phyloP scores from a whole-genome alignment of 2,329 filamentous ascomycete species.

The Berkeleyomyces rouxiae region DNA sequence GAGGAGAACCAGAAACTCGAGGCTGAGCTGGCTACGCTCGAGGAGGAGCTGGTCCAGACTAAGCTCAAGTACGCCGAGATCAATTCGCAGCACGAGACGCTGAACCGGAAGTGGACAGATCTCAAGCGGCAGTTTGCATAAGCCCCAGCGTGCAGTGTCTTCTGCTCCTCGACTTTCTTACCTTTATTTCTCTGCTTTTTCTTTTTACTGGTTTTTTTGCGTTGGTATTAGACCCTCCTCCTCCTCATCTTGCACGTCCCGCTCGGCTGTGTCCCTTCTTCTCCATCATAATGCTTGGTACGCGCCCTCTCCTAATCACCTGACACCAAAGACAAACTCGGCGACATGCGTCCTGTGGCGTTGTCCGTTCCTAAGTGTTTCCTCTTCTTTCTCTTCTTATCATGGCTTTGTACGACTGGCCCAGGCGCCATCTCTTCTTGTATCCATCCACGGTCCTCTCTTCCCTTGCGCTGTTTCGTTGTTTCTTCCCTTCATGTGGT shows the following conservation, averaged over 20 bases:
- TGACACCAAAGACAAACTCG: not conserved
- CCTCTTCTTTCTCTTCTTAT: not conserved
- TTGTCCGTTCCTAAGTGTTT: not conserved
- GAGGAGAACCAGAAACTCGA: constrained; percentile 81
- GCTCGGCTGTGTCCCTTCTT: not conserved
- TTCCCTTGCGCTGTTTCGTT: not conserved
- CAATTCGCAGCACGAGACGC: constrained; percentile 51
- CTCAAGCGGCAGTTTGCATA: constrained; percentile 42
- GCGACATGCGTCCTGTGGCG: not conserved
- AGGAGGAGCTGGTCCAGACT: constrained; percentile 77
- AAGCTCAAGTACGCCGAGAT: constrained; percentile 93
- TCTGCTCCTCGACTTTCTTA: not conserved
- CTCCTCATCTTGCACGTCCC: not conserved
- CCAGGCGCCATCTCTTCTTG: not conserved
- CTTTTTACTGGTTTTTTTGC: not conserved
- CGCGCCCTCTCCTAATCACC: not conserved
- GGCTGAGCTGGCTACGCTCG: constrained; percentile 80
- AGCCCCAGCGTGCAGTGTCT: not conserved
- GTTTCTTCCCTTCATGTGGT: too few species aligned
- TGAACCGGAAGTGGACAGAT: constrained; percentile 64
- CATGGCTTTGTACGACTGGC: not conserved
- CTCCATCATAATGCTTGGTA: not conserved
- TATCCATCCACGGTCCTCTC: not conserved
- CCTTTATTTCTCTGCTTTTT: not conserved
- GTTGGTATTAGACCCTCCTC: not conserved